phyloP scores from a whole-genome alignment of 164 flowering plant genomes.

The Cinnamomum chago region DNA sequence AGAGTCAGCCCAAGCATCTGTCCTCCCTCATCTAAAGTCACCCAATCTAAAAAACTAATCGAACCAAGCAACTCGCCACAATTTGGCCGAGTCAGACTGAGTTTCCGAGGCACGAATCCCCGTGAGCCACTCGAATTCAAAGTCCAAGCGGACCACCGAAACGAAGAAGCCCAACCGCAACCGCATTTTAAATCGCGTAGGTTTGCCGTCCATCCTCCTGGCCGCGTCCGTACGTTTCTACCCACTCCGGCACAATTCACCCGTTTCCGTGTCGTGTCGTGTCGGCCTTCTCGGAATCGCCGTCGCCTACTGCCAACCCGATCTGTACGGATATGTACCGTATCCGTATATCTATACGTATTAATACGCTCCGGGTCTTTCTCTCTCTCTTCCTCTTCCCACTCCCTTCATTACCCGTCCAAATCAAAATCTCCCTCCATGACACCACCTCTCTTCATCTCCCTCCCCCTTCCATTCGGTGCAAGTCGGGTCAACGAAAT shows the following conservation, averaged over 20 bases:
- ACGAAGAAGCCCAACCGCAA: neutral
- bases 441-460: neutral
- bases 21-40: no score
- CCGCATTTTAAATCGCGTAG: neutral
- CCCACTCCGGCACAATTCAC: neutral
- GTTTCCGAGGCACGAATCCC: no score
- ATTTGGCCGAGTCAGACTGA: no score
- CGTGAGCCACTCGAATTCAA: no score
- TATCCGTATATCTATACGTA: neutral
- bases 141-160: no score
- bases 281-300: neutral
- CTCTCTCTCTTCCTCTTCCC: neutral
- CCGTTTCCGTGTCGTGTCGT: neutral
- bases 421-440: conserved; percentile 7
- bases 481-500: neutral
- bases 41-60: no score
- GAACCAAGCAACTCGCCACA: no score
- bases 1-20: no score
- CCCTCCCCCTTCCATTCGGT: neutral
- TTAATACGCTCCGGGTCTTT: neutral
- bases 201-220: neutral
- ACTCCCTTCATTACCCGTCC: neutral
- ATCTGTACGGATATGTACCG: neutral
- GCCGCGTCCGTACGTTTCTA: neutral
- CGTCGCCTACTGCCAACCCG: neutral